Base-by-base conservation (phyloP, 2,329 filamentous ascomycete species). In the Phyllachora maydis region DNA sequence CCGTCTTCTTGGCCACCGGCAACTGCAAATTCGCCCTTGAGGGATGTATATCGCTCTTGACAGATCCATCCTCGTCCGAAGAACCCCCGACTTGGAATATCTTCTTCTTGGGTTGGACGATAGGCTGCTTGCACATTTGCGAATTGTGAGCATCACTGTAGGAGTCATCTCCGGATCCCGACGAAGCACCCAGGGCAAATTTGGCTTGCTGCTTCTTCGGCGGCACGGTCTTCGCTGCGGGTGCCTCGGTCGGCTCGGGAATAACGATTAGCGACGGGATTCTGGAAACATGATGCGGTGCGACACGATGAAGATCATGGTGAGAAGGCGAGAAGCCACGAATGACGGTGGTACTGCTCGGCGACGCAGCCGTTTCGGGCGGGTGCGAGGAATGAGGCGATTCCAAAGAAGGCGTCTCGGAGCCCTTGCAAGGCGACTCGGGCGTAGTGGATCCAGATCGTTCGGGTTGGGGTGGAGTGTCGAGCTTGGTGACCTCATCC, bases 41-140 rank as follows among this genome's bases (percentile, higher is more conserved):
- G n/a, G n/a, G n/a, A n/a, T 56, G 37, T 39, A 64, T 40, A 2
- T 55, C 49, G 30, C 54, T 60, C 50, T 56, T 57, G 33, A 81
- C 61, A 0, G 81, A 90, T 44, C 71, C 77, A 31, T 77, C 72
- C 29, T 88, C 79, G 35, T 83, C 81, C 15, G 74, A 82, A 1
- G 59, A 65, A 21, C 48, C 58, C 11, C 60, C 59, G 28, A 65
- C 45, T 34, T 56, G 50, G 40, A 66, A 65, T 44, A 59, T 53
- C 35, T 47, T 34, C n/a, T n/a, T n/a, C 41, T 29, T 33, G 33
- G 41, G 26, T 36, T 45, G 36, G 29, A 37, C 32, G 16, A 45
- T 34, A 3, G 39, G 32, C 11, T 42, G 45, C 26, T 45, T 46
- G 32, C 45, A 49, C 25, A 41, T 40, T 22, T 62, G 54, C 4